Base-by-base conservation (phyloP, 352 stramenopile species). In the Globisporangium solare region DNA sequence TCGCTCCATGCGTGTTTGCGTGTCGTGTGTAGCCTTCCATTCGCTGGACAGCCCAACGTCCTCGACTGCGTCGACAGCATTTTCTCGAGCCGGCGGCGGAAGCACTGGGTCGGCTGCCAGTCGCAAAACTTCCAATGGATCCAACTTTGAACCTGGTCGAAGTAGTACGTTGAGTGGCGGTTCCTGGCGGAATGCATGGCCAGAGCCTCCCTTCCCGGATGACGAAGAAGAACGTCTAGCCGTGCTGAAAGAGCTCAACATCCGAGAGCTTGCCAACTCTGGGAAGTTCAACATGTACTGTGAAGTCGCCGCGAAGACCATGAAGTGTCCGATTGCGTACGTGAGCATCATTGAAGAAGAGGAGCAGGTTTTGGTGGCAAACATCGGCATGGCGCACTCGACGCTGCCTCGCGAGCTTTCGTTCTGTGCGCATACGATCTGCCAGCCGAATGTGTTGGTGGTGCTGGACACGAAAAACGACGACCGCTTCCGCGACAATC, bases 251-350 rank as follows among this genome's bases (percentile, higher is more conserved):
- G 77, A 89, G 12, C 73, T 95, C 64, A 89, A 92, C 60, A 89
- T 92, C 50, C 79, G 71, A 15, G 78, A 90, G 22, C 70, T 90
- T 12, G 77, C 80, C 4, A 69, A 68, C 6, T 89, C 79, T 3
- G 79, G 83, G 58, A 89, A 88, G 66, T 94, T 93, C 63, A 92
- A 92, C 66, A 92, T 89, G 79, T 92, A 92, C 47, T 94, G 84
- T 58, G 84, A 92, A 53, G 79, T 94, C 42, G 80, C 80, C 4
- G 77, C 80, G 59, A 92, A 94, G 78, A 92, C 83, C 14, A 91
- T 94, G 82, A 92, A 92, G 61, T 92, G 82, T 37, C 84, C 80
- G 39, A 92, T 94, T 46, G 82, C 82, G 47, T 92, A 91, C 59
- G 82, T 92, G 65, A 92, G 82, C 52, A 92, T 94, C 50, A 82